Evolutionary conservation across 2,329 filamentous ascomycete species (phyloP).

Genomic region (Talaromyces sp.): DNA sequence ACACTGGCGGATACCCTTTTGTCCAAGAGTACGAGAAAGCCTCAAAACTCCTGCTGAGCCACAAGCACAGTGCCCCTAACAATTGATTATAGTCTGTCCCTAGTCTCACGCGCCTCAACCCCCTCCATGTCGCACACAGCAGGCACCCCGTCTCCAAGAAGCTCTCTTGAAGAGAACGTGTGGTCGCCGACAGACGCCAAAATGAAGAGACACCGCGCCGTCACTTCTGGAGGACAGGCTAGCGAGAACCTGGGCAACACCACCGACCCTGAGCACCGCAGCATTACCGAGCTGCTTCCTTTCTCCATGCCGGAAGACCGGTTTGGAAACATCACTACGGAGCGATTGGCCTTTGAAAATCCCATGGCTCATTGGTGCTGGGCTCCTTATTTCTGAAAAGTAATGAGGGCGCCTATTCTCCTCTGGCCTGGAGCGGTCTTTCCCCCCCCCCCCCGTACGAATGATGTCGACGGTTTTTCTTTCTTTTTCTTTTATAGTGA

Average conservation of each 20-base stretch:
- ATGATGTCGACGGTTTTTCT: slow-evolving; percentile 4
- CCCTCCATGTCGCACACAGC: slow-evolving; percentile 5
- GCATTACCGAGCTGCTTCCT: slow-evolving; percentile 9
- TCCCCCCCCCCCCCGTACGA: not conserved
- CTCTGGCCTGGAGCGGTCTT: not conserved
- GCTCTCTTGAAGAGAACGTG: slow-evolving; percentile 7
- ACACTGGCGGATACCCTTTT: slow-evolving; percentile 4
- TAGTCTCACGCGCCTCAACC: slow-evolving; percentile 2
- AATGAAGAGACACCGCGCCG: slow-evolving; percentile 1
- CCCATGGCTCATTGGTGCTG: not conserved
- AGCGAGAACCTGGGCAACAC: not conserved
- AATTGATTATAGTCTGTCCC: slow-evolving; percentile 9
- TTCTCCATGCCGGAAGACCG: slow-evolving; percentile 8
- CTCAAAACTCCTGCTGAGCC: slow-evolving; percentile 4
- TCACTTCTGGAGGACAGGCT: not conserved
- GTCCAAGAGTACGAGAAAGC: slow-evolving; percentile 8
- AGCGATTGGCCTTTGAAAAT: not conserved
- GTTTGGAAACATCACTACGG: slow-evolving; percentile 6
- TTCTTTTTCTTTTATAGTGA: not conserved
- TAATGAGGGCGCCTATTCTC: not conserved
- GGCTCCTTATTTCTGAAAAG: not conserved
- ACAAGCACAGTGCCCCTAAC: slow-evolving; percentile 7
- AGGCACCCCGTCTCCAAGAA: slow-evolving; percentile 5
- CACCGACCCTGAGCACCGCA: slow-evolving; percentile 2
- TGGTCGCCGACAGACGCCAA: not conserved